Conservation (phyloP, 2,329 filamentous ascomycete species). For the Colletotrichum coccodes region DNA sequence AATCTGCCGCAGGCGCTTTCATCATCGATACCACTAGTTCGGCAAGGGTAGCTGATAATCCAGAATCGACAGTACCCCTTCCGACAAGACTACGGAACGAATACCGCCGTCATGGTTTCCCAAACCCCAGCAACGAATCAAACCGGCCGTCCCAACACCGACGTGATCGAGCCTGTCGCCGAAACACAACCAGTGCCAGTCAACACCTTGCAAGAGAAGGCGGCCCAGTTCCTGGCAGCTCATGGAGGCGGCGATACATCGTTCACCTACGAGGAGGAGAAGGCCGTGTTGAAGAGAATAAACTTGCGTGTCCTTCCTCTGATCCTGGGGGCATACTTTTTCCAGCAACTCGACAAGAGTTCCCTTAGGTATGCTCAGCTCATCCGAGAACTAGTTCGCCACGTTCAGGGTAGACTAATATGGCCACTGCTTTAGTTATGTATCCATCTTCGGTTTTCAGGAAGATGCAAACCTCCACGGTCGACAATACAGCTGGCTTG, state of each 20-base stretch:
- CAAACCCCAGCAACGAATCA: not conserved
- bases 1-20: not conserved
- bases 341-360: constrained; percentile 66
- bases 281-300: constrained; percentile 55
- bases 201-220: constrained; percentile 47
- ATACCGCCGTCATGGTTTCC: not conserved
- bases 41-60: not conserved
- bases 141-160: not conserved
- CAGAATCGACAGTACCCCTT: not conserved
- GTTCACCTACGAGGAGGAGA: constrained; percentile 62
- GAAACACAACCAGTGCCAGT: not conserved
- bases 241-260: constrained; percentile 47
- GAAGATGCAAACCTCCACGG: constrained; percentile 59
- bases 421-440: constrained; percentile 48
- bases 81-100: not conserved
- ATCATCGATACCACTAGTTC: not conserved
- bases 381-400: not conserved
- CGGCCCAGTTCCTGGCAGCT: constrained; percentile 54
- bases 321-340: constrained; percentile 65
- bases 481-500: constrained; percentile 73
- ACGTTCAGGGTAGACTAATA: not conserved
- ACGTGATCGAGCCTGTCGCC: constrained; percentile 10
- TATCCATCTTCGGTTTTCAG: constrained; percentile 71
- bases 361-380: constrained; percentile 48
- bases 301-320: constrained; percentile 61